phyloP scores from a whole-genome alignment of 345 rosid species.

The Excoecaria agallocha region DNA sequence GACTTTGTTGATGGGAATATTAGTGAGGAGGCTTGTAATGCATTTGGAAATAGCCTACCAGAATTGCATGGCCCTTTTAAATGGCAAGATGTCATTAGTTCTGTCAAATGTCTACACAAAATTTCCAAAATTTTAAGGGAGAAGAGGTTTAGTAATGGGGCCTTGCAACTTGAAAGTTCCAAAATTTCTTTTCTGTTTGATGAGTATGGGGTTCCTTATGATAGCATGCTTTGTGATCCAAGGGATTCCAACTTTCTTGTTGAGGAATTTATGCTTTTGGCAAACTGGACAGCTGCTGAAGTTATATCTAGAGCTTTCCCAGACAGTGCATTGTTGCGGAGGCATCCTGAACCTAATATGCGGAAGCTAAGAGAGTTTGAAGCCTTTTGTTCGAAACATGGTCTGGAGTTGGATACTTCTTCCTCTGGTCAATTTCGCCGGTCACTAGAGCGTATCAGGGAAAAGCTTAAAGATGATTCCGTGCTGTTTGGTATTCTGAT shows the following conservation, averaged over 20 bases:
- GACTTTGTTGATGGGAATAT: constrained; percentile 50
- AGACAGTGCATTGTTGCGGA: constrained; percentile 63
- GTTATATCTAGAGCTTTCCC: constrained; percentile 84
- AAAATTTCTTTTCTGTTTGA: constrained; percentile 55
- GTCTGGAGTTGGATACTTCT: constrained; percentile 66
- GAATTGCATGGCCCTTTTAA: constrained; percentile 60
- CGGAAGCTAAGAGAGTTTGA: constrained; percentile 87
- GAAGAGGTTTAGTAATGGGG: constrained; percentile 69
- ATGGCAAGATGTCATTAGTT: constrained; percentile 59
- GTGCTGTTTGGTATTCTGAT: constrained; percentile 61
- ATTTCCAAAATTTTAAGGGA: constrained; percentile 58
- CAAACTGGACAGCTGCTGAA: constrained; percentile 85
- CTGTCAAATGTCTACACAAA: constrained; percentile 52
- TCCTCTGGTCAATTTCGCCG: constrained; percentile 58
- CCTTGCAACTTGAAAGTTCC: constrained; percentile 61
- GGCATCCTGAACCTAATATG: constrained; percentile 83
- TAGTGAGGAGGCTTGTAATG: constrained; percentile 27
- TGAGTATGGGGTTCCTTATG: constrained; percentile 71
- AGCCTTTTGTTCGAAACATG: constrained; percentile 69
- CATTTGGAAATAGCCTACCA: constrained; percentile 39
- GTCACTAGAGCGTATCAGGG: constrained; percentile 57
- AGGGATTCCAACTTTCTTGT: constrained; percentile 64
- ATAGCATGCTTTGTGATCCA: constrained; percentile 40
- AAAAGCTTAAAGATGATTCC: constrained; percentile 66
- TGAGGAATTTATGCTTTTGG: constrained; percentile 96